These are phyloP conservation scores for Monosporascus sp. DNA, from an alignment of 2,329 filamentous ascomycete genomes.

Conservation along the genomic window DNA sequence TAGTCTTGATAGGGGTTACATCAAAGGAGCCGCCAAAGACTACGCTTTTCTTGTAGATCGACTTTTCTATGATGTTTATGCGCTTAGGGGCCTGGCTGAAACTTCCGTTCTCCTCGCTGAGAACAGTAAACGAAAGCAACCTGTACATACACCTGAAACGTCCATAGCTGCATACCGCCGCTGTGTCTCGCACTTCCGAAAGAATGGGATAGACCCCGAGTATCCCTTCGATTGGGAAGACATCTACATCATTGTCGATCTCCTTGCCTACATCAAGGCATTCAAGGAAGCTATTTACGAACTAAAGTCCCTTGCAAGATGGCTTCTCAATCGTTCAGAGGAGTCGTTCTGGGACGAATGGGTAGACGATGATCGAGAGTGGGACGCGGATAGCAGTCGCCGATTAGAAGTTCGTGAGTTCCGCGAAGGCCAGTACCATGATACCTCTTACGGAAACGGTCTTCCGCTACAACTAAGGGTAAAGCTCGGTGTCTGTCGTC, in stretches of 20 bases:
- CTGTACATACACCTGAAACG: conserved; percentile 21
- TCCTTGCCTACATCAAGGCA: conserved; percentile 61
- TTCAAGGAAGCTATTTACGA: conserved; percentile 62
- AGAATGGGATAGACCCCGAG: conserved; percentile 27
- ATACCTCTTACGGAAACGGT: conserved; percentile 61
- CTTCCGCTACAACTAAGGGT: conserved; percentile 78
- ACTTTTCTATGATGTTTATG: conserved; percentile 47
- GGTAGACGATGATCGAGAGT: conserved; percentile 77
- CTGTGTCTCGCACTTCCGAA: conserved; percentile 39
- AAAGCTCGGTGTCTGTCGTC: conserved; percentile 78
- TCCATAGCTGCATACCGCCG: conserved; percentile 45
- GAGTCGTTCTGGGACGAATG: conserved; percentile 75
- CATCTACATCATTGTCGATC: conserved; percentile 77
- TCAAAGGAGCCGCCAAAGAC: conserved; percentile 49
- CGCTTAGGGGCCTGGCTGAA: conserved; percentile 52
- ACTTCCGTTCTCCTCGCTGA: conserved; percentile 44
- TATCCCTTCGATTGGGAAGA: conserved; percentile 66
- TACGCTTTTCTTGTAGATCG: conserved; percentile 51
- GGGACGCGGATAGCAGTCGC: conserved; percentile 70
- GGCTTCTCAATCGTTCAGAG: conserved; percentile 69
- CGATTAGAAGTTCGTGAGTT: conserved; percentile 60
- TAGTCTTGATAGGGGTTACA: conserved; percentile 49
- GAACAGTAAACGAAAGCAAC: conserved; percentile 39
- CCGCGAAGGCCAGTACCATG: conserved; percentile 44
- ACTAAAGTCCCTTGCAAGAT: conserved; percentile 69